Evolutionary conservation across 768 basidiomycete species (phyloP).

Genomic region (Termitomyces sp.): DNA sequence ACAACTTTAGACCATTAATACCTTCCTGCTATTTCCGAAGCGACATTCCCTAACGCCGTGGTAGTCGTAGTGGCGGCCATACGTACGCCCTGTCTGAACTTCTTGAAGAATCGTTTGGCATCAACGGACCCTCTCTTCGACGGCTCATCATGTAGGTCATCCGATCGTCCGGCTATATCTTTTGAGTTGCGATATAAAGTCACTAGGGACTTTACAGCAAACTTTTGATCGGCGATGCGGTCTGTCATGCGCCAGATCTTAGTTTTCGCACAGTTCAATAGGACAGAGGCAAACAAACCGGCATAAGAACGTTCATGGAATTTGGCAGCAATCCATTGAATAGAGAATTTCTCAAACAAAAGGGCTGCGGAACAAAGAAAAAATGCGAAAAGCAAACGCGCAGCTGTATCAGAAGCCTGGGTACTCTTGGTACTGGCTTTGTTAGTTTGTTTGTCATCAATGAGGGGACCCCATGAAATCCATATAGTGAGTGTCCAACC

Average conservation of each 20-base stretch:
- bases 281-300: constrained; percentile 4
- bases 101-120: constrained; percentile 61
- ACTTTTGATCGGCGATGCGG: constrained; percentile 78
- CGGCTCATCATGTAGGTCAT: constrained; percentile 43
- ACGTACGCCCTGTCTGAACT: constrained; percentile 64
- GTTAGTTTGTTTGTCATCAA: constrained; percentile 35
- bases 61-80: constrained; percentile 78
- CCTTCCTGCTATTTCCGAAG: constrained; percentile 50
- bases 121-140: constrained; percentile 36
- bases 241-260: constrained; percentile 33
- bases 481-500: constrained; percentile 62
- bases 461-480: constrained; percentile 69
- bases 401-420: constrained; percentile 46
- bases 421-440: constrained; percentile 24
- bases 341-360: constrained; percentile 76
- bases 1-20: constrained; percentile 11
- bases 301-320: constrained; percentile 73
- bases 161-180: constrained; percentile 62
- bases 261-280: not conserved
- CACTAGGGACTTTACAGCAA: constrained; percentile 64
- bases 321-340: constrained; percentile 81
- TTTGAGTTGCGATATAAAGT: constrained; percentile 75
- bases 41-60: constrained; percentile 56
- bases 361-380: constrained; percentile 65
- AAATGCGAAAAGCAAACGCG: constrained; percentile 67